These are phyloP conservation scores for Mollisiaceae sp. DNA, from an alignment of 2,329 filamentous ascomycete species.

Conservation along the genomic window DNA sequence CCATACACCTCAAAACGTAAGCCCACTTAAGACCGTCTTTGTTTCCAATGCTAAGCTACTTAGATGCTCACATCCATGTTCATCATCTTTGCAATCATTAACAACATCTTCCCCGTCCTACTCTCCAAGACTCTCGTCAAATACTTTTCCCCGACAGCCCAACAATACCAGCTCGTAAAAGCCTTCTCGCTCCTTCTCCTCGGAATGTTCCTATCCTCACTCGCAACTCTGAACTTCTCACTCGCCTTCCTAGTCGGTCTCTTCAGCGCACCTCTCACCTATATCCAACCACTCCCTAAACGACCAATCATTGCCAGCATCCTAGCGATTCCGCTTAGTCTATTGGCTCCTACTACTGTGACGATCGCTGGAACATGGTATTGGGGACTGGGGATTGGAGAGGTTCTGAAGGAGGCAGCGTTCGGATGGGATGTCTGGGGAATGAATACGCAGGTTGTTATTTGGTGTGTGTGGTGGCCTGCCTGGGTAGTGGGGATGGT, in stretches of 20 bases:
- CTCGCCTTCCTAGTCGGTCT: constrained; percentile 86
- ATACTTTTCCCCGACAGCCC: constrained; percentile 59
- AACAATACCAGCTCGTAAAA: constrained; percentile 80
- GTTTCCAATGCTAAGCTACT: constrained; percentile 12
- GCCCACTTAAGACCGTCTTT: constrained; percentile 8
- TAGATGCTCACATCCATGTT: constrained; percentile 68
- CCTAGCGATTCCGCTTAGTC: constrained; percentile 58
- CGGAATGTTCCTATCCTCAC: constrained; percentile 87
- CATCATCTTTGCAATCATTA: constrained; percentile 59
- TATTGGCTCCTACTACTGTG: constrained; percentile 64
- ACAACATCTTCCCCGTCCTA: constrained; percentile 59
- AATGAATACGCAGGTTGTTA: constrained; percentile 83
- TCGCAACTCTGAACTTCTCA: constrained; percentile 95
- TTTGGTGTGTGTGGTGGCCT: constrained; percentile 98
- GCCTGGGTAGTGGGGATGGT: constrained; percentile 77
- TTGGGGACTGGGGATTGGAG: constrained; percentile 55
- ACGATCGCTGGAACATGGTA: constrained; percentile 55
- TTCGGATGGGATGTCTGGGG: constrained; percentile 91
- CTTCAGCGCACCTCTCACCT: constrained; percentile 78
- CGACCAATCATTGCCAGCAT: constrained; percentile 46
- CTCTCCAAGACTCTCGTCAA: constrained; percentile 60
- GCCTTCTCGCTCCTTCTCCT: constrained; percentile 92
- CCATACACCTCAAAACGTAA: constrained; percentile 67
- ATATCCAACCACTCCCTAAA: constrained; percentile 59
- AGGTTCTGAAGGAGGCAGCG: constrained; percentile 73